Conservation (phyloP, 495 filamentous ascomycete species). For the Cenococcum geophilum region DNA sequence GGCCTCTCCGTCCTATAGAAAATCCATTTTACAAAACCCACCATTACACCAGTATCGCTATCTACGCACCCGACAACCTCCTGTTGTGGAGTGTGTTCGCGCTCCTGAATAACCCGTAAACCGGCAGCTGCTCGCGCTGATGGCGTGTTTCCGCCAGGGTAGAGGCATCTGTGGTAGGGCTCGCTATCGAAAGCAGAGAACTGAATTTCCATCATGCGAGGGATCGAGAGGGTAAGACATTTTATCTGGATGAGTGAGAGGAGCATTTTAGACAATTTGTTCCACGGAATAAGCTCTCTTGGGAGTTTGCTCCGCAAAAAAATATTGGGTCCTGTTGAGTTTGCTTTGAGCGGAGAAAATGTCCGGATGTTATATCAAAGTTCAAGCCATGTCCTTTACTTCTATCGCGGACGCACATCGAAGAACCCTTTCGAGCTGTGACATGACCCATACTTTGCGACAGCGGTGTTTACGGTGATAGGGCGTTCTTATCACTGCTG, state of each 20-base stretch:
- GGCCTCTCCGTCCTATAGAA: neutral
- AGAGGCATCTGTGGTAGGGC: neutral
- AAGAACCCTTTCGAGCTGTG: too few species aligned
- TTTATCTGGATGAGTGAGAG: neutral
- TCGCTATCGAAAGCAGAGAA: neutral
- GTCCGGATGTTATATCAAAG: too few species aligned
- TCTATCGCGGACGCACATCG: too few species aligned
- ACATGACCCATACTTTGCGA: too few species aligned
- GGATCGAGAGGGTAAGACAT: neutral
- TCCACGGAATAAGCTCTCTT: too few species aligned
- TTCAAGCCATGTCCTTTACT: too few species aligned
- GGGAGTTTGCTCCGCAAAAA: too few species aligned
- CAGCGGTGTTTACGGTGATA: too few species aligned
- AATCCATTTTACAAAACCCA: neutral
- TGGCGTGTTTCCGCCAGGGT: neutral
- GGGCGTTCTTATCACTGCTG: too few species aligned
- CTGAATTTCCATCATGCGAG: neutral
- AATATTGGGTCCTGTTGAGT: too few species aligned
- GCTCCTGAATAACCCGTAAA: neutral
- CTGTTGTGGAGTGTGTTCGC: neutral
- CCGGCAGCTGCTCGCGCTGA: neutral
- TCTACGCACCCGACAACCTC: neutral
- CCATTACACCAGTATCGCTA: neutral
- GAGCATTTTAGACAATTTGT: too few species aligned
- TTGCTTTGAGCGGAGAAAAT: too few species aligned